A percentile compares a stretch with the other conserved stretches of the same genome.
Conservation (phyloP, 2,329 filamentous ascomycete species). For the Aureobasidium sp. region DNA sequence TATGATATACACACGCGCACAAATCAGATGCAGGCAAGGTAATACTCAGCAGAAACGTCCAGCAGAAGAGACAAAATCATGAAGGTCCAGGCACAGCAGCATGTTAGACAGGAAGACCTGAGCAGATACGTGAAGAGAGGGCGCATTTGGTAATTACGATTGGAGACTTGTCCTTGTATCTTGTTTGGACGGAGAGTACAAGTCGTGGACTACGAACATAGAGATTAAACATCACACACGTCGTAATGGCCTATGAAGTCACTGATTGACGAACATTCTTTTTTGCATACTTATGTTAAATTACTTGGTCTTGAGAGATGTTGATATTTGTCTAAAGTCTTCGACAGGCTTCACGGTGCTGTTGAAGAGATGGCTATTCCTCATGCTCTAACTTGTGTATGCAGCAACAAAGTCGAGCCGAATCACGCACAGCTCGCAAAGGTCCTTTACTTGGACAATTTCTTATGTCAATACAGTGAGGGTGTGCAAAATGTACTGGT, state of each 20-base stretch:
- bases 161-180: not conserved
- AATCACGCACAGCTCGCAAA: too few species aligned
- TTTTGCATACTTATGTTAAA: not conserved
- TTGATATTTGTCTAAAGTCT: not conserved
- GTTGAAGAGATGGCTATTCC: not conserved
- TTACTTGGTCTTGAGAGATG: not conserved
- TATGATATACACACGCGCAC: not conserved
- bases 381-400: not conserved
- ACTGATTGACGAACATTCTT: not conserved
- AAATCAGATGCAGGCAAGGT: not conserved
- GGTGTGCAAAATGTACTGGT: not conserved
- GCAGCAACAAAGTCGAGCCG: not conserved
- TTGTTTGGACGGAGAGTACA: constrained; percentile 1
- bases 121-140: not conserved
- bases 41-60: not conserved
- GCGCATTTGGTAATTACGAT: not conserved
- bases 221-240: constrained; percentile 6
- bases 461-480: not conserved
- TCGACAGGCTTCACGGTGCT: not conserved
- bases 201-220: not conserved
- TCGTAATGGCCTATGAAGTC: constrained; percentile 3
- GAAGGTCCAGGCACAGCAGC: not conserved
- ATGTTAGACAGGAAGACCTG: constrained; percentile 4
- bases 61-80: not conserved
- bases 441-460: not conserved